Evolutionary conservation across 1,284 basidiomycete species (phyloP).

Genomic region (Vanrija humicola): DNA sequence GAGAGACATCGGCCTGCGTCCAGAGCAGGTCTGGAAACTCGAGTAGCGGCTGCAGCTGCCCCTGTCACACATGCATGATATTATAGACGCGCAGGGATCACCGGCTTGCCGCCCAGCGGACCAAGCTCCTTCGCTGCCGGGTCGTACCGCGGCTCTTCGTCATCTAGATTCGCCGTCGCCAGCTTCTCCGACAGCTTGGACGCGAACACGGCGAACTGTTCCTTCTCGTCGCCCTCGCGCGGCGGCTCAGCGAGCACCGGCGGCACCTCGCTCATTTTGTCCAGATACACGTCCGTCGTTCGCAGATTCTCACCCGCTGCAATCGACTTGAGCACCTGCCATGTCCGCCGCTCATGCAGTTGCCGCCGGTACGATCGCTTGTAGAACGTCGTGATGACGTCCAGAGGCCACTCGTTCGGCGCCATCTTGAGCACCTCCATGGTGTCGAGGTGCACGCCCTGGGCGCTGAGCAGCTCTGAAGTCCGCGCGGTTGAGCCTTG

Average conservation of each 20-base stretch:
- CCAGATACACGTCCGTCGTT: conserved; percentile 4
- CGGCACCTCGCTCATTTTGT: conserved; percentile 21
- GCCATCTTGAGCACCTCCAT: conserved; percentile 69
- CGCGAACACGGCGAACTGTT: not conserved
- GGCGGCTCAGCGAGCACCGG: conserved; percentile 17
- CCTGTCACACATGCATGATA: conserved; percentile 2
- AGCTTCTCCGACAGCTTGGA: conserved; percentile 10
- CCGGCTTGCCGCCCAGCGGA: not conserved
- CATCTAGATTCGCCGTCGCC: not conserved
- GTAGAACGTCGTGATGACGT: conserved; percentile 69
- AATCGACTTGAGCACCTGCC: conserved; percentile 44
- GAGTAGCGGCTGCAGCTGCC: conserved; percentile 20
- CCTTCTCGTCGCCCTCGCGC: not conserved
- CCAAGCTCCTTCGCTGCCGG: conserved; percentile 3
- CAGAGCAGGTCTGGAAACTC: conserved; percentile 39
- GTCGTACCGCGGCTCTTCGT: not conserved
- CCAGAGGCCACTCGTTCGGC: conserved; percentile 70
- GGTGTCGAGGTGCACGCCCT: conserved; percentile 71
- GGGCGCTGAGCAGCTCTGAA: conserved; percentile 68
- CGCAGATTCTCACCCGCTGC: conserved; percentile 44
- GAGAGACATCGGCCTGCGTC: conserved; percentile 32
- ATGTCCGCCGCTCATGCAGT: conserved; percentile 56
- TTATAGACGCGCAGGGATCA: not conserved
- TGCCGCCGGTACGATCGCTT: conserved; percentile 69
- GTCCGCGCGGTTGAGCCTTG: conserved; percentile 67